phyloP scores from a whole-genome alignment of 257 asterid genomes.

The Oldenlandia corymbosa region DNA sequence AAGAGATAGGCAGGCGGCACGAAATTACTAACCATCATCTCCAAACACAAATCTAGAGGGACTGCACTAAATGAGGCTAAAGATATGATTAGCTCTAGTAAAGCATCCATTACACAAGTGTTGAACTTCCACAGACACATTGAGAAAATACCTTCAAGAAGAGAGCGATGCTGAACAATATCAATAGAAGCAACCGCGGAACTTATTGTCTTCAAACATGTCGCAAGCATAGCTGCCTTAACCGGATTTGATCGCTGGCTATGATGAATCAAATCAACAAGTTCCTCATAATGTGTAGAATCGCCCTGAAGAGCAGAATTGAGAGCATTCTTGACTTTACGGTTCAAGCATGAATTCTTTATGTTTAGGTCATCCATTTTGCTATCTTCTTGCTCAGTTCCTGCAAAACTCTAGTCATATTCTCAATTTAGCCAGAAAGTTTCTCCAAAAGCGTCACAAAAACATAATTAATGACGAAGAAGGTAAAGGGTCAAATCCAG shows the following conservation, averaged over 20 bases:
- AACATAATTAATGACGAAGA: too few relatives aligned
- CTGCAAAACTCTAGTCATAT: conserved; percentile 48
- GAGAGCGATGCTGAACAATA: conserved; percentile 57
- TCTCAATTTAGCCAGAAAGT: too few relatives aligned
- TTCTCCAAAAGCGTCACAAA: too few relatives aligned
- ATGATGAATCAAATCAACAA: conserved; percentile 50
- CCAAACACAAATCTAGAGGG: conserved; percentile 72
- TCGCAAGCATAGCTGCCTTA: conserved; percentile 79
- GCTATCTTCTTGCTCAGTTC: conserved; percentile 16
- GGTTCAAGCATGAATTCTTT: conserved; percentile 51
- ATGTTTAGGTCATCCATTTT: conserved; percentile 39
- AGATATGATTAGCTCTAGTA: conserved; percentile 53
- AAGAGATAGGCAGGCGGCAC: conserved; percentile 51
- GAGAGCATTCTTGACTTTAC: conserved; percentile 59
- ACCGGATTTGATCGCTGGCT: conserved; percentile 42
- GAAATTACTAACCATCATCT: conserved; percentile 74
- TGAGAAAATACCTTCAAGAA: conserved; percentile 51
- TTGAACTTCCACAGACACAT: conserved; percentile 86
- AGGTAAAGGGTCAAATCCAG: too few relatives aligned
- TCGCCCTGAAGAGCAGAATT: conserved; percentile 63
- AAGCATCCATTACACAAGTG: conserved; percentile 78
- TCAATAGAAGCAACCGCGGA: conserved; percentile 66
- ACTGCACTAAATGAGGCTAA: conserved; percentile 80
- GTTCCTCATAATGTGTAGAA: conserved; percentile 45
- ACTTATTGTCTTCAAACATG: conserved; percentile 71